Conservation (phyloP, 2,329 filamentous ascomycete genomes). For the Penicillium capsulatum region DNA sequence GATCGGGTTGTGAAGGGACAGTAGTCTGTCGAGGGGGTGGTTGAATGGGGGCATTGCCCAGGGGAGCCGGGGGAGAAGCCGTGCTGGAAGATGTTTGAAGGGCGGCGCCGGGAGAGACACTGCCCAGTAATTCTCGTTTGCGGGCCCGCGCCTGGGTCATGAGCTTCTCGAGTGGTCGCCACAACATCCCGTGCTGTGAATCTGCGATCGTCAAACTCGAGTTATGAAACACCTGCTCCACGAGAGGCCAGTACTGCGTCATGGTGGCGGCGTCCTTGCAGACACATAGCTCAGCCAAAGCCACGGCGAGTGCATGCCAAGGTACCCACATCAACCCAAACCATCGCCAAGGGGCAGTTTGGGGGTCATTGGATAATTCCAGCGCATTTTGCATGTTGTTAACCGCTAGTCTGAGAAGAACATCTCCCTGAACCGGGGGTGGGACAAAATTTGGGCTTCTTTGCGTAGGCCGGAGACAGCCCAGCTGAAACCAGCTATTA, state of each 20-base stretch:
- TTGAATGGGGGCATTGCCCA: too few relatives aligned
- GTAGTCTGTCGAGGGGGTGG: too few relatives aligned
- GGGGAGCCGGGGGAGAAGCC: too few relatives aligned
- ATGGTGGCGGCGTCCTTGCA: conserved; percentile 23
- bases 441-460: conserved; percentile 22
- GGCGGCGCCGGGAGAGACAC: conserved; percentile 1
- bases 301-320: conserved; percentile 33
- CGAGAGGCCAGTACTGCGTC: conserved; percentile 22
- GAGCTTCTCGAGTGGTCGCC: conserved; percentile 30
- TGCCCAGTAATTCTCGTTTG: conserved; percentile 13
- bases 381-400: conserved; percentile 22
- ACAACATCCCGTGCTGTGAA: conserved; percentile 27
- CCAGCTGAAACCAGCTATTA: conserved; percentile 27
- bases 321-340: conserved; percentile 28
- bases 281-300: conserved; percentile 30
- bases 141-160: conserved; percentile 24
- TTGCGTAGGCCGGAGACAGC: conserved; percentile 27
- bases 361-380: conserved; percentile 20
- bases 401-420: conserved; percentile 25
- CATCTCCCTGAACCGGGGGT: conserved; percentile 21
- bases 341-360: conserved; percentile 25
- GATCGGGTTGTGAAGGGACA: background rate
- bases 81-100: conserved; percentile 3
- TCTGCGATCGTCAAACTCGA: conserved; percentile 26
- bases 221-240: conserved; percentile 23